Conservation (phyloP, 73 alveolate genomes). For the Paramecium pentaurelia region DNA sequence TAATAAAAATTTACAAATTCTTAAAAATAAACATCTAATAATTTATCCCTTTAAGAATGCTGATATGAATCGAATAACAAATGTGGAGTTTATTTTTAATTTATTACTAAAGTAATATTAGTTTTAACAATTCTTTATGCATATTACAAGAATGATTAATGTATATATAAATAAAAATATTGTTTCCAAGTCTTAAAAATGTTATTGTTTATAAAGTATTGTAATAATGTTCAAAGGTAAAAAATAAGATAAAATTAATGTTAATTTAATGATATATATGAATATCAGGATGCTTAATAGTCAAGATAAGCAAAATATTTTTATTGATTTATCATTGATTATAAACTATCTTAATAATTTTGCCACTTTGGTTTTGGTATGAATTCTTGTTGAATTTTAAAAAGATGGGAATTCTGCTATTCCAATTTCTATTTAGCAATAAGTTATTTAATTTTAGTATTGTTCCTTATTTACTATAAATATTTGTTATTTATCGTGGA, state of each 20-base stretch:
- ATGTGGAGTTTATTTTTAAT: neutral
- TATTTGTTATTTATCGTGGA: neutral
- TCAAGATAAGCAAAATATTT: slow-evolving; percentile 2
- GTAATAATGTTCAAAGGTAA: neutral
- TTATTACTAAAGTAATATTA: neutral
- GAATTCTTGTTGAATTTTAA: neutral
- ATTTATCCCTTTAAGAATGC: neutral
- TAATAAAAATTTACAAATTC: neutral
- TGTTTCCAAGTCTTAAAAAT: neutral
- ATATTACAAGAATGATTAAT: neutral
- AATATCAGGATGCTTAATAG: slow-evolving; percentile 10
- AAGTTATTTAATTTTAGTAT: slow-evolving; percentile 3
- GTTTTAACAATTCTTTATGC: neutral
- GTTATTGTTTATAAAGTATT: neutral
- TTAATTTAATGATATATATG: neutral
- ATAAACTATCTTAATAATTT: neutral
- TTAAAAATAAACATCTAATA: neutral
- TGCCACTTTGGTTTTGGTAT: neutral
- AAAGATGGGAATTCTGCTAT: neutral
- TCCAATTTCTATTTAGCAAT: neutral
- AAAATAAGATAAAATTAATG: neutral
- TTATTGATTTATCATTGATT: slow-evolving; percentile 3
- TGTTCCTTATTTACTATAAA: neutral
- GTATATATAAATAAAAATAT: neutral
- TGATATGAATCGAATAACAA: neutral